Base-by-base conservation (phyloP, 768 basidiomycete genomes). In the Mycena albidolilacea region DNA sequence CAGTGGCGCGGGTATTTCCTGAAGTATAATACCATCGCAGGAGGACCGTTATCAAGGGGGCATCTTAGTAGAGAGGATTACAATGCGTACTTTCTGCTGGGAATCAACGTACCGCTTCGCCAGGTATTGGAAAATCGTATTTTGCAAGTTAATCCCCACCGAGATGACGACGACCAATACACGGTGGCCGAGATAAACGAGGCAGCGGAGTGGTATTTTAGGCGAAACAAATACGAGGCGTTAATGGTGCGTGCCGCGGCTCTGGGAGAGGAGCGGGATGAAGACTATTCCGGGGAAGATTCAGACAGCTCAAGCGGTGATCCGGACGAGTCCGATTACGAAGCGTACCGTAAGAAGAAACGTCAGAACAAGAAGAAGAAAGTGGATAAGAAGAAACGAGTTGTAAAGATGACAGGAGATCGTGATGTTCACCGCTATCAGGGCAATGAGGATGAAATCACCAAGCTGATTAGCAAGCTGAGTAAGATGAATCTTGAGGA, bases 401-500 rank as follows among this genome's bases (percentile, higher is more conserved):
- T n/a, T n/a, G 43, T 9, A 43, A 41, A 50, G 41, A 60, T 19
- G 54, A 55, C 41, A 9, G 10, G 69, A 67, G 44, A 65, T 0
- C 39, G 54, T 12, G 41, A 12, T 10, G 12, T 12, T 43, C 41
- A 43, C 1, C 41, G 41, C 1, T 43, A 43, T 43, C 41, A 3
- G 5, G 41, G 41, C 1, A 43, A 43, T 12, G 41, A 43, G 5
- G 41, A 43, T 1, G 41, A 43, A 43, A 43, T 43, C 12, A 5
- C 41, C 2, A 43, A 43, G 41, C 1, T 43, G 41, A 43, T 43
- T 43, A 43, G 10, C 4, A 43, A 43, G 60, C 59, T 75, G n/a
- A 72, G 65, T 44, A 39, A 23, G 3, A 77, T 75, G 71, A 41
- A 59, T 5, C 5, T 73, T 0, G 63, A 73, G 38, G 74, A 77